Conservation (phyloP, 2,329 filamentous ascomycete genomes). For the Xylogone sp. region DNA sequence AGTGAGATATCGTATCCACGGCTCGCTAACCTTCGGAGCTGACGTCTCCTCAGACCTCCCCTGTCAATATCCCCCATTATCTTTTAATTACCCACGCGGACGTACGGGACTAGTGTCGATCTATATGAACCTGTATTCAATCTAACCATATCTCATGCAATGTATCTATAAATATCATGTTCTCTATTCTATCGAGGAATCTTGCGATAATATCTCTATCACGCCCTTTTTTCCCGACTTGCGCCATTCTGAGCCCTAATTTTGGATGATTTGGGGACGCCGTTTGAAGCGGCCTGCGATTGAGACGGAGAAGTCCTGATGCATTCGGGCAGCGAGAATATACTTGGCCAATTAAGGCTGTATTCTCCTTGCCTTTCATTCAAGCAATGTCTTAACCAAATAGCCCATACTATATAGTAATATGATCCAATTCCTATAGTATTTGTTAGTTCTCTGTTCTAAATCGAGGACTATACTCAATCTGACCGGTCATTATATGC, state of each 20-base stretch:
- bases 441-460: neutral
- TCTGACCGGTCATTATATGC: constrained; percentile 63
- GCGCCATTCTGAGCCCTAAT: neutral
- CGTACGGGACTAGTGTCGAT: no score
- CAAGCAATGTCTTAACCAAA: constrained; percentile 67
- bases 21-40: neutral
- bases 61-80: neutral
- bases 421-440: constrained; percentile 59
- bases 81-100: no score
- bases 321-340: constrained; percentile 37
- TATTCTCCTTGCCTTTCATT: constrained; percentile 65
- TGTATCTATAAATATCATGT: neutral
- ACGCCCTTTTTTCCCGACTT: neutral
- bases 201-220: neutral
- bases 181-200: neutral
- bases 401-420: constrained; percentile 68
- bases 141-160: neutral
- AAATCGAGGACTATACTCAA: neutral
- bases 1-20: neutral
- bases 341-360: constrained; percentile 57
- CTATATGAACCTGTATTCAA: neutral
- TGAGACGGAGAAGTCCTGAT: neutral
- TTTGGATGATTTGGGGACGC: neutral
- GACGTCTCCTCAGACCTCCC: neutral
- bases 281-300: neutral